Evolutionary conservation across 768 basidiomycete genomes (phyloP).

Genomic region (Lactifluus rugatus): DNA sequence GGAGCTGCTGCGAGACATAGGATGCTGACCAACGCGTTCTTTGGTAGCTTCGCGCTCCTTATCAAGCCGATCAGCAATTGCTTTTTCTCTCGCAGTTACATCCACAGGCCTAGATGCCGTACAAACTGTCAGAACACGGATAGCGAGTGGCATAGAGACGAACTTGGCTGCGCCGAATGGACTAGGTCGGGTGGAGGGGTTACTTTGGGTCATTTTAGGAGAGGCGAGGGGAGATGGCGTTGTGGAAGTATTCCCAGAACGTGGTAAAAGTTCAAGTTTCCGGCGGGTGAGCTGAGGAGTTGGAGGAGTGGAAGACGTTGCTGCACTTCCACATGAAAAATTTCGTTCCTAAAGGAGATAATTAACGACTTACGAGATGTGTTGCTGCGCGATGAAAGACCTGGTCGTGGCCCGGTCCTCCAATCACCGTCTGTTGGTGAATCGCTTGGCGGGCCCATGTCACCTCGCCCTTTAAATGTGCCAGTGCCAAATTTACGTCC

Average conservation of each 20-base stretch:
- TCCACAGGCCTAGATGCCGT: conserved; percentile 63
- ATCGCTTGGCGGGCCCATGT: conserved; percentile 37
- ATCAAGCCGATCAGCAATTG: conserved; percentile 61
- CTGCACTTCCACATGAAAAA: conserved; percentile 30
- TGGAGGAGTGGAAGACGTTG: conserved; percentile 64
- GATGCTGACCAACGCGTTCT: conserved; percentile 28
- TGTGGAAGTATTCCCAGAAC: conserved; percentile 56
- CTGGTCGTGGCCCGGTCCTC: conserved; percentile 44
- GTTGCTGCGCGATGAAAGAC: conserved; percentile 31
- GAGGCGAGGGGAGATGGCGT: conserved; percentile 70
- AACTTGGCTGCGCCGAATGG: conserved; percentile 87
- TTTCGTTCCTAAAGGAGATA: not conserved
- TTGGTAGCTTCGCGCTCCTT: conserved; percentile 43
- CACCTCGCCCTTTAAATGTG: conserved; percentile 37
- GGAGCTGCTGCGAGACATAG: conserved; percentile 39
- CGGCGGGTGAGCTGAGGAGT: conserved; percentile 72
- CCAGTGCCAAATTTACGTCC: conserved; percentile 17
- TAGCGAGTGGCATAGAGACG: conserved; percentile 18
- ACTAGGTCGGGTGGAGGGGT: conserved; percentile 39
- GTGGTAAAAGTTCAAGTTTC: conserved; percentile 80
- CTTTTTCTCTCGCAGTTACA: conserved; percentile 63
- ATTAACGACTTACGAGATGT: conserved; percentile 49
- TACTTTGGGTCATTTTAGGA: conserved; percentile 52
- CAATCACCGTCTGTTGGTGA: conserved; percentile 58
- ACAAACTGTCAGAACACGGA: not conserved